Conservation (phyloP, 495 filamentous ascomycete species). For the Jackrogersella minutella region DNA sequence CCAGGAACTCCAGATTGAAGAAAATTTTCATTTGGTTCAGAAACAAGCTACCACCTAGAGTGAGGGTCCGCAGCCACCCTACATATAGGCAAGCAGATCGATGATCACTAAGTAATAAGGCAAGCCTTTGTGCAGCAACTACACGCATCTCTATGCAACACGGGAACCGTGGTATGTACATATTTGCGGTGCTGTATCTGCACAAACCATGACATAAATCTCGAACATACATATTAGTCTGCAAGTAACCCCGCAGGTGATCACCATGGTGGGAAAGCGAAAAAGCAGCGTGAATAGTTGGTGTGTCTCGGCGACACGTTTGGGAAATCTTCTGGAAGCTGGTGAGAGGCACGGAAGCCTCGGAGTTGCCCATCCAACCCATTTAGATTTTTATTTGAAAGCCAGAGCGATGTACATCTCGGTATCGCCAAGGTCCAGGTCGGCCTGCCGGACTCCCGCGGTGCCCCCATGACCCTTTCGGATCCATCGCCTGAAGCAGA, state of each 20-base stretch:
- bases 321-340: slow-evolving; percentile 44
- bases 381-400: slow-evolving; percentile 12
- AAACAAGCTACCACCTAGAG: slow-evolving; percentile 4
- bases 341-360: slow-evolving; percentile 17
- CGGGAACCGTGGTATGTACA: slow-evolving; percentile 11
- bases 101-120: slow-evolving; percentile 23
- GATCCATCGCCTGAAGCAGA: slow-evolving; percentile 30
- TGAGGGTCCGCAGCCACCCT: slow-evolving; percentile 8
- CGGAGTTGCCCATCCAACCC: slow-evolving; percentile 24
- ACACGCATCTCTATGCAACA: slow-evolving; percentile 23
- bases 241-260: slow-evolving; percentile 25
- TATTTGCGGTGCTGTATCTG: slow-evolving; percentile 20
- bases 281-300: slow-evolving; percentile 19
- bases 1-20: slow-evolving; percentile 17
- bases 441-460: slow-evolving; percentile 17
- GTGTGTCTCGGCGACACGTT: slow-evolving; percentile 31
- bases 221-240: neutral
- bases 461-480: slow-evolving; percentile 33
- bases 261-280: slow-evolving; percentile 10
- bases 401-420: neutral
- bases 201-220: slow-evolving; percentile 27
- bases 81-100: slow-evolving; percentile 22
- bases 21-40: slow-evolving; percentile 1
- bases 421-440: slow-evolving; percentile 15
- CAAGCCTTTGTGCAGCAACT: slow-evolving; percentile 21